Evolutionary conservation across 2,329 filamentous ascomycete genomes (phyloP).

Genomic region (Thielaviopsis punctulata): DNA sequence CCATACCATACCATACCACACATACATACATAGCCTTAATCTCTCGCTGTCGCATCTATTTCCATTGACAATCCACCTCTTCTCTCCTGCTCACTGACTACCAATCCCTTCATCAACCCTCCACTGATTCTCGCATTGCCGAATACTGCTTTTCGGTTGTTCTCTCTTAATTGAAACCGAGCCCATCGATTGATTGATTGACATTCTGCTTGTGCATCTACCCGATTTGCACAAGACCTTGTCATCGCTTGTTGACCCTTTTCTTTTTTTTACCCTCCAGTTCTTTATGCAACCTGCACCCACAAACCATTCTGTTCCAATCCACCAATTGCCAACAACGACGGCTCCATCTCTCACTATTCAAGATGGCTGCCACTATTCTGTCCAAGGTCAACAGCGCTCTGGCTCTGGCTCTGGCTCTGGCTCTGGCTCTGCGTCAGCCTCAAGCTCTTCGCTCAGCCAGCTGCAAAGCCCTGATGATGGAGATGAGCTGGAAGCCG

Average conservation of each 20-base stretch:
- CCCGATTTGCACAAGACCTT: neutral
- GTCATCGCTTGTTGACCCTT: neutral
- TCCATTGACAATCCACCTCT: no score
- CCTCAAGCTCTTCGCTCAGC: neutral
- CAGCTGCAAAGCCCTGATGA: neutral
- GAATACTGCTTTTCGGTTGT: neutral
- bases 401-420: neutral
- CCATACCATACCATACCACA: no score
- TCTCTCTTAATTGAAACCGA: neutral
- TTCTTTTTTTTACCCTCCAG: neutral
- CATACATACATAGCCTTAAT: no score
- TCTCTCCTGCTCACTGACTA: no score
- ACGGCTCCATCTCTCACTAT: neutral
- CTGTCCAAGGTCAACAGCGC: neutral
- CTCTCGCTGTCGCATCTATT: no score
- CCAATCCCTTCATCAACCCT: no score
- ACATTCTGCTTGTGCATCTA: constrained; percentile 1
- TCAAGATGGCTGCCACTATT: neutral
- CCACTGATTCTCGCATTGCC: no score
- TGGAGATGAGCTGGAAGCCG: neutral
- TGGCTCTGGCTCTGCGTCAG: neutral
- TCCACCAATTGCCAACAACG: neutral
- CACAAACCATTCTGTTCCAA: neutral
- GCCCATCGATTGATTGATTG: neutral
- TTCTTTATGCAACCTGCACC: constrained; percentile 3